These are phyloP conservation scores for Plasmodium gallinaceum DNA, from an alignment of 169 alveolate species.

Conservation along the genomic window DNA sequence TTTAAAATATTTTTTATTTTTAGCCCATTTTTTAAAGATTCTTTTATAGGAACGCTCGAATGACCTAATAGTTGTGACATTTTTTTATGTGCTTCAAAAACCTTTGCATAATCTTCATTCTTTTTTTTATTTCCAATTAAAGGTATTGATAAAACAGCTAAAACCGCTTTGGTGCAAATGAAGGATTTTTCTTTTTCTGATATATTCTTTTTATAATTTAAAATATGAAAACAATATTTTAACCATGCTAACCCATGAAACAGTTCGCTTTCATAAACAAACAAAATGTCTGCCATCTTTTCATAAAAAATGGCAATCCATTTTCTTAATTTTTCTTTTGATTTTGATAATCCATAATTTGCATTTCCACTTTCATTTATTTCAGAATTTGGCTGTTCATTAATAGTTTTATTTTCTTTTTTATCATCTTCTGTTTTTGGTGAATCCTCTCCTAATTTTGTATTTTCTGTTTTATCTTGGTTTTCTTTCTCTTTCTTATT, in stretches of 20 bases:
- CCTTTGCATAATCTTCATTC: slow-evolving; percentile 79
- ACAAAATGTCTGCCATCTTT: slow-evolving; percentile 91
- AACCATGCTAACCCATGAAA: slow-evolving; percentile 95
- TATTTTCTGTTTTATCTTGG: neutral
- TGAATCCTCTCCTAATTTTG: neutral
- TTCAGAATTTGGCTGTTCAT: neutral
- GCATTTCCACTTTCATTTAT: slow-evolving; percentile 75
- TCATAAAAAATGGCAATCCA: slow-evolving; percentile 94
- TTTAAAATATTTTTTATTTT: slow-evolving; percentile 84
- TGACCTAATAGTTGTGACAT: slow-evolving; percentile 90
- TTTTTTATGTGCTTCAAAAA: slow-evolving; percentile 88
- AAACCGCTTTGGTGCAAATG: slow-evolving; percentile 88
- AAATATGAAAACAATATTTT: slow-evolving; percentile 87
- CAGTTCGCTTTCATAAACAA: slow-evolving; percentile 93
- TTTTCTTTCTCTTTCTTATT: neutral
- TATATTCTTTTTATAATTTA: slow-evolving; percentile 88
- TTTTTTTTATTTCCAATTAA: slow-evolving; percentile 60
- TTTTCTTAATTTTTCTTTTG: slow-evolving; percentile 87
- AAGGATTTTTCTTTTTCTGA: slow-evolving; percentile 85
- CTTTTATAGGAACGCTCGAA: slow-evolving; percentile 90
- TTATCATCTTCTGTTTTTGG: neutral
- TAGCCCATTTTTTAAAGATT: slow-evolving; percentile 86
- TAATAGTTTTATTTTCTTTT: slow-evolving; percentile 11
- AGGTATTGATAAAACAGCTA: slow-evolving; percentile 90
- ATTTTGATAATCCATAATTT: slow-evolving; percentile 61